Evolutionary conservation across 116 monocot genomes (phyloP).

Genomic region (Dioscorea cayenensis): DNA sequence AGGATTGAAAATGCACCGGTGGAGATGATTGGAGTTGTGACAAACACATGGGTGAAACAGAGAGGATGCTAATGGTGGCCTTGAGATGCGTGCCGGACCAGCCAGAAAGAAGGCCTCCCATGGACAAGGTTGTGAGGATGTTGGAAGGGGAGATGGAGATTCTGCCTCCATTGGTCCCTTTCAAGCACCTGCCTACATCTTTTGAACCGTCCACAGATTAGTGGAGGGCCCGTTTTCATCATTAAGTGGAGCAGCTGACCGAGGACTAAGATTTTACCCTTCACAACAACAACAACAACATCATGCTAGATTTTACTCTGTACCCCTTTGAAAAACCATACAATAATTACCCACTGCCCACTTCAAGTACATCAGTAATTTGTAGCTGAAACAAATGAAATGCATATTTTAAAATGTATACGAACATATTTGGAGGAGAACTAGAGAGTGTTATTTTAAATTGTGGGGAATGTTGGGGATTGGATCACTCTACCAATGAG

Average conservation of each 20-base stretch:
- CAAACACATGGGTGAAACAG: slow-evolving; percentile 8
- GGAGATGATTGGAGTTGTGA: slow-evolving; percentile 5
- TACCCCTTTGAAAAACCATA: too few species aligned
- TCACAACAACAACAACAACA: too few species aligned
- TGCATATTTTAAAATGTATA: slow-evolving; percentile 8
- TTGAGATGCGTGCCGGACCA: slow-evolving; percentile 26
- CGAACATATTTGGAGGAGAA: slow-evolving; percentile 10
- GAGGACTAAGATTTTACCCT: neutral
- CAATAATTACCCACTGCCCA: too few species aligned
- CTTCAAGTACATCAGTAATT: too few species aligned
- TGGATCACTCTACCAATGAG: too few species aligned
- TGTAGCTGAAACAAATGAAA: too few species aligned
- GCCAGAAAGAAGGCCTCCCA: slow-evolving; percentile 13
- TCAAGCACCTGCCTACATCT: neutral
- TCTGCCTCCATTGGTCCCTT: neutral
- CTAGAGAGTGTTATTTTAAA: neutral
- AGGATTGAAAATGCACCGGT: slow-evolving; percentile 3
- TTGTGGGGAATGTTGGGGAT: neutral
- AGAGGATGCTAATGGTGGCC: slow-evolving; percentile 16
- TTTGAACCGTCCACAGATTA: too few species aligned
- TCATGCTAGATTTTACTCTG: too few species aligned
- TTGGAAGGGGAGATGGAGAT: slow-evolving; percentile 19
- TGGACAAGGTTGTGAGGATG: slow-evolving; percentile 25
- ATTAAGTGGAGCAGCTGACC: neutral
- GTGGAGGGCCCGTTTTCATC: neutral